Evolutionary conservation across 108 stramenopile genomes (phyloP).

Genomic region (Poteriospumella lacustris): DNA sequence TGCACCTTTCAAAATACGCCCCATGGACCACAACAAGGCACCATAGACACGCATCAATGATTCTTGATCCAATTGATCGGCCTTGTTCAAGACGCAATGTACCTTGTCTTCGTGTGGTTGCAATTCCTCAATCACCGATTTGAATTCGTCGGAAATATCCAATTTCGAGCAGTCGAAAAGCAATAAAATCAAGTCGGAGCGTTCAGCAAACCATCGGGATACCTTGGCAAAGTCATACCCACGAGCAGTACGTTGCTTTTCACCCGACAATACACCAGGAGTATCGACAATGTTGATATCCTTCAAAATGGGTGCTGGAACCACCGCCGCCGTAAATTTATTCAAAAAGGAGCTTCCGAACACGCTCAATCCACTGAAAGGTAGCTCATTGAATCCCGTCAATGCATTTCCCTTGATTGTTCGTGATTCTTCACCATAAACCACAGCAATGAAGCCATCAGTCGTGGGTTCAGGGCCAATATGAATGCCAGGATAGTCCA

Average conservation of each 20-base stretch:
- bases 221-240: slow-evolving; percentile 42
- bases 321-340: slow-evolving; percentile 39
- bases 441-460: slow-evolving; percentile 59
- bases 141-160: slow-evolving; percentile 49
- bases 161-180: slow-evolving; percentile 51
- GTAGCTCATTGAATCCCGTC: slow-evolving; percentile 41
- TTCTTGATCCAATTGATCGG: slow-evolving; percentile 33
- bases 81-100: slow-evolving; percentile 31
- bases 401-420: slow-evolving; percentile 38
- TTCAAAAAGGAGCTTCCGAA: slow-evolving; percentile 43
- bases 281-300: slow-evolving; percentile 46
- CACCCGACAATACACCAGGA: slow-evolving; percentile 42
- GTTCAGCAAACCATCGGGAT: slow-evolving; percentile 45
- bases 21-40: slow-evolving; percentile 28
- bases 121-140: slow-evolving; percentile 37
- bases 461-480: slow-evolving; percentile 64
- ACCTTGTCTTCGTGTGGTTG: slow-evolving; percentile 41
- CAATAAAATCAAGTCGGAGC: slow-evolving; percentile 45
- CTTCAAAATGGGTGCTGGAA: slow-evolving; percentile 34
- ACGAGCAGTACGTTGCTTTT: slow-evolving; percentile 32
- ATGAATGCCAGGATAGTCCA: slow-evolving; percentile 49
- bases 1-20: slow-evolving; percentile 27
- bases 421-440: slow-evolving; percentile 41
- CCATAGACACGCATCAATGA: slow-evolving; percentile 37
- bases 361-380: slow-evolving; percentile 35